Evolutionary conservation across 2,329 filamentous ascomycete species (phyloP), one percentile per base, ranked within the genome.

Genomic region (Hypoxylon sp.): DNA sequence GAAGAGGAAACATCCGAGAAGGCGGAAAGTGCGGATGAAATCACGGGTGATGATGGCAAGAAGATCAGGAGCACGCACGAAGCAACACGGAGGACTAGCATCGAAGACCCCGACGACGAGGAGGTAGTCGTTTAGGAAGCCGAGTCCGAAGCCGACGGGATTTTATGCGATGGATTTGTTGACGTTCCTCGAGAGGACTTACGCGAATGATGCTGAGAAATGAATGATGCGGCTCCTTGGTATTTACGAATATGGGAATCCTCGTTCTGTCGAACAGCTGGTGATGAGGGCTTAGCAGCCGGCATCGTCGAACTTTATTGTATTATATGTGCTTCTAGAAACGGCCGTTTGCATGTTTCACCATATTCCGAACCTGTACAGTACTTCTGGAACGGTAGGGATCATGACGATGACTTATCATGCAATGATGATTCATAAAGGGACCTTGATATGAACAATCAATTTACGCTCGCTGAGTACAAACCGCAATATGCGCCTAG

Each of bases 21-120:
- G 5, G 62, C 66, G 2, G 67, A 68, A 3, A 65, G 65, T 3
- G 57, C 66, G 37, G 66, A 69, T 3, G 70, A 72, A 46, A 66
- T 67, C 19, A 63, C 57, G 12, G 65, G 67, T 6, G 75, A 78
- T 11, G 73, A 78, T 41, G 73, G 73, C 27, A 69, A 73, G 51
- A 73, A 67, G 54, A 73, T 78, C 11, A 70, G 71, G 54, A 66
- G 71, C 5, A 77, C 79, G 0, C 72, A 80, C 4, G 79, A 83
- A 64, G 81, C 81, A 2, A 74, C 73, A 59, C 71, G 76, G 44
- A 70, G 81, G 59, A 83, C 79, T 25, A 84, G 80, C 65, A 81
- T 84, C 38, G 81, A 84, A 66, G 81, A 83, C 46, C 77, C 79
- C 5, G 81, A 84, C 48, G 80, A 72, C 31, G 69, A 71, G 40